These are phyloP conservation scores for Pythium periplocum DNA, from an alignment of 352 stramenopile species.

Conservation along the genomic window DNA sequence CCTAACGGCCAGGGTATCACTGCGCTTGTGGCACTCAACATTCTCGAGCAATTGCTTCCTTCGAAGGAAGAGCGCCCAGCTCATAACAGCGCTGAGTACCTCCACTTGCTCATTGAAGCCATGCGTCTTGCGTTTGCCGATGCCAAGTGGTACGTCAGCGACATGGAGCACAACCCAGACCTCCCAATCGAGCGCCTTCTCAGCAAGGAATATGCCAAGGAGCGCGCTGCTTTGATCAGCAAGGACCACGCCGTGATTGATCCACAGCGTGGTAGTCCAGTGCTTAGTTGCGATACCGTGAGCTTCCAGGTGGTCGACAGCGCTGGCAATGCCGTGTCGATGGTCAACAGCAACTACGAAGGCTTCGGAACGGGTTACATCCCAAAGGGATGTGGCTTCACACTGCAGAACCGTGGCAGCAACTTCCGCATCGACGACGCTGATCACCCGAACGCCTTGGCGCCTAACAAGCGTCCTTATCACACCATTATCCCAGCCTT, in stretches of 20 bases:
- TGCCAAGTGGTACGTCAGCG: constrained; percentile 79
- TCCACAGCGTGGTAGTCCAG: constrained; percentile 47
- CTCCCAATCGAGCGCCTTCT: constrained; percentile 74
- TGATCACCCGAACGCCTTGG: constrained; percentile 91
- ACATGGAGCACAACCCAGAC: constrained; percentile 56
- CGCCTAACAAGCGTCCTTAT: constrained; percentile 92
- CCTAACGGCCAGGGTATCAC: constrained; percentile 97
- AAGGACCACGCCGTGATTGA: constrained; percentile 42
- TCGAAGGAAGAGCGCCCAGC: constrained; percentile 20
- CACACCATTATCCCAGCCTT: constrained; percentile 98
- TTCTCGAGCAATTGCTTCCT: constrained; percentile 70
- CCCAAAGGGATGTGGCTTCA: constrained; percentile 91
- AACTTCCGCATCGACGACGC: constrained; percentile 89
- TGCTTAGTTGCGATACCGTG: constrained; percentile 86
- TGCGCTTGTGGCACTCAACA: constrained; percentile 92
- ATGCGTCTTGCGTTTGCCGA: constrained; percentile 94
- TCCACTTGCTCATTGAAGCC: constrained; percentile 90
- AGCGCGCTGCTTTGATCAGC: constrained; percentile 40
- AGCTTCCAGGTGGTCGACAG: constrained; percentile 96
- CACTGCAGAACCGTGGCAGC: constrained; percentile 94
- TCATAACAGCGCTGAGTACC: constrained; percentile 60
- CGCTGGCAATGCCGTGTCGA: constrained; percentile 94
- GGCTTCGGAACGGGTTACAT: constrained; percentile 96
- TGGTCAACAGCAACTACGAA: constrained; percentile 98
- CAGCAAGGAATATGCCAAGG: constrained; percentile 61